phyloP scores from a whole-genome alignment of 2,329 filamentous ascomycete genomes.

The Diaporthe australafricana region DNA sequence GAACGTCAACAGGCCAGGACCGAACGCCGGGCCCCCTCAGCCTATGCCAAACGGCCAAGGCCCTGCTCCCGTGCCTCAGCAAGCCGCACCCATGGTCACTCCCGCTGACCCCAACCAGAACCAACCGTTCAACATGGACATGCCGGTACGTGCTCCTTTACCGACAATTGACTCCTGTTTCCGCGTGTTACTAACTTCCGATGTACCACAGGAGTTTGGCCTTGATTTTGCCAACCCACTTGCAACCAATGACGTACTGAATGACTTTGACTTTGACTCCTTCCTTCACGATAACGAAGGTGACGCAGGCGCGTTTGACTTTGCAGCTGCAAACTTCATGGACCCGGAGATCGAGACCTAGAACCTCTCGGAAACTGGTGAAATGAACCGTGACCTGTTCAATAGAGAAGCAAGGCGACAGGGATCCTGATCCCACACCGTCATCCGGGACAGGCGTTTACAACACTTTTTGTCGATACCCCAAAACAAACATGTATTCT shows the following conservation, averaged over 20 bases:
- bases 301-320: slow-evolving; percentile 64
- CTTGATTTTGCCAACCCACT: slow-evolving; percentile 69
- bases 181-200: slow-evolving; percentile 36
- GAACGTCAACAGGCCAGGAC: slow-evolving; percentile 61
- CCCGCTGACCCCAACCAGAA: slow-evolving; percentile 62
- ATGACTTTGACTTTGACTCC: slow-evolving; percentile 77
- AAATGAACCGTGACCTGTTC: neutral
- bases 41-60: slow-evolving; percentile 56
- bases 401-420: slow-evolving; percentile 9
- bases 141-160: slow-evolving; percentile 59
- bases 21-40: slow-evolving; percentile 53
- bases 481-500: slow-evolving; percentile 38
- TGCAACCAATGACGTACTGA: slow-evolving; percentile 67
- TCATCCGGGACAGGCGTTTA: slow-evolving; percentile 30
- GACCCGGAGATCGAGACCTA: slow-evolving; percentile 61
- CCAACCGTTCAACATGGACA: slow-evolving; percentile 58
- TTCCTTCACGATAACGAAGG: slow-evolving; percentile 71
- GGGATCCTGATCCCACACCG: slow-evolving; percentile 15
- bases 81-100: slow-evolving; percentile 56
- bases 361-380: slow-evolving; percentile 2
- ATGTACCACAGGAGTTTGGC: slow-evolving; percentile 53
- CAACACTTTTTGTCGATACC: slow-evolving; percentile 38
- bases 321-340: slow-evolving; percentile 64
- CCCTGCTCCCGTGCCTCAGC: slow-evolving; percentile 55
- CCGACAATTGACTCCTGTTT: slow-evolving; percentile 10